These are phyloP conservation scores for Fraxinus latifolia DNA, from an alignment of 305 asterid species.

Conservation along the genomic window DNA sequence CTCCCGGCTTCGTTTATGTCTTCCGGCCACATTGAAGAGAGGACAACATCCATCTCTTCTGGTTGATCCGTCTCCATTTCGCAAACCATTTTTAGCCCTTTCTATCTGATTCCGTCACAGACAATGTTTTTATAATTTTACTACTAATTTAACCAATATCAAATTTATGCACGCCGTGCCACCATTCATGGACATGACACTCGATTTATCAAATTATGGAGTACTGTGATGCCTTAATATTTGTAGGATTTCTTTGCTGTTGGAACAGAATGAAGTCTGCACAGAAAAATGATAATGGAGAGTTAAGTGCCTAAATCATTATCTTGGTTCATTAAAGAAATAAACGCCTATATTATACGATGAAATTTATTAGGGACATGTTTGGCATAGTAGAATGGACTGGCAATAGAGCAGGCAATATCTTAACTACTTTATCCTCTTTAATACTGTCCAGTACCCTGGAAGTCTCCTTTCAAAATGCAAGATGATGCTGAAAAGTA, in stretches of 20 bases:
- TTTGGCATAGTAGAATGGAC: neutral
- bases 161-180: neutral
- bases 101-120: neutral
- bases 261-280: conserved; percentile 9
- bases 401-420: neutral
- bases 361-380: neutral
- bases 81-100: conserved; percentile 49
- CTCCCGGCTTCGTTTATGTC: conserved; percentile 79
- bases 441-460: neutral
- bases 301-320: neutral
- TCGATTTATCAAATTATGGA: neutral
- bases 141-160: neutral
- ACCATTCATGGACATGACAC: neutral
- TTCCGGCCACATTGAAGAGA: conserved; percentile 96
- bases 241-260: neutral
- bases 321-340: neutral
- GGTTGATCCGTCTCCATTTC: conserved; percentile 61
- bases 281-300: neutral
- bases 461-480: neutral
- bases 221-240: conserved; percentile 3
- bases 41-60: conserved; percentile 77
- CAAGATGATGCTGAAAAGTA: neutral
- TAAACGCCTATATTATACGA: neutral
- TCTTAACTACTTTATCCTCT: neutral
- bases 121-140: neutral